These are phyloP conservation scores for Globisporangium solare DNA, from an alignment of 352 stramenopile species.

Conservation along the genomic window DNA sequence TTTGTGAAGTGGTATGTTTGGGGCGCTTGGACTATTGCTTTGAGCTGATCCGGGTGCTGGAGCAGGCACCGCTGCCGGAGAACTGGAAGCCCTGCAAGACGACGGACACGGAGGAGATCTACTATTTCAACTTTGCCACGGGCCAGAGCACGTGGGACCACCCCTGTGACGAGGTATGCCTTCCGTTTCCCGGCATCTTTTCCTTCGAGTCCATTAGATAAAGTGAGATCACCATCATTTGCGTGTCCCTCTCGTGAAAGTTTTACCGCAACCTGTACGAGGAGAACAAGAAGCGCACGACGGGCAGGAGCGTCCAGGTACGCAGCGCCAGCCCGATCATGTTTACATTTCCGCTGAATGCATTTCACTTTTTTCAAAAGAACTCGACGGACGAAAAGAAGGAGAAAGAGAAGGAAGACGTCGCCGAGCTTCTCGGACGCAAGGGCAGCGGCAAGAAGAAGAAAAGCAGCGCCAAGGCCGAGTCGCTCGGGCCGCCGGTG, in stretches of 20 bases:
- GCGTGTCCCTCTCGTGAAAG: conserved; percentile 10
- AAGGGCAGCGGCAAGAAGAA: conserved; percentile 62
- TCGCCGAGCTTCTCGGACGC: conserved; percentile 68
- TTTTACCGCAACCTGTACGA: conserved; percentile 93
- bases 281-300: conserved; percentile 80
- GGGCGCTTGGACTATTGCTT: background rate
- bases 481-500: conserved; percentile 37
- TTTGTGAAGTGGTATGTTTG: conserved; percentile 3
- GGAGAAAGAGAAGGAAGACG: conserved; percentile 78
- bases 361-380: conserved; percentile 14
- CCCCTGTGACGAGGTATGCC: conserved; percentile 84
- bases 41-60: background rate
- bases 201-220: background rate
- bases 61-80: conserved; percentile 82
- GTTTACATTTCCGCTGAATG: no score
- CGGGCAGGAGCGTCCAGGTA: conserved; percentile 36
- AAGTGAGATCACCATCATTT: background rate
- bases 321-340: background rate
- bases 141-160: conserved; percentile 94
- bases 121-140: conserved; percentile 94
- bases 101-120: conserved; percentile 94
- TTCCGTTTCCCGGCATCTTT: background rate
- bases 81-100: conserved; percentile 97
- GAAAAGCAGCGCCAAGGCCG: conserved; percentile 21
- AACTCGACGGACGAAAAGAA: conserved; percentile 63